Percentiles rank a stretch among this genome's conserved stretches.
These are phyloP conservation scores for Fraxinus xanthoxyloides DNA, from an alignment of 305 asterid species.

Conservation along the genomic window DNA sequence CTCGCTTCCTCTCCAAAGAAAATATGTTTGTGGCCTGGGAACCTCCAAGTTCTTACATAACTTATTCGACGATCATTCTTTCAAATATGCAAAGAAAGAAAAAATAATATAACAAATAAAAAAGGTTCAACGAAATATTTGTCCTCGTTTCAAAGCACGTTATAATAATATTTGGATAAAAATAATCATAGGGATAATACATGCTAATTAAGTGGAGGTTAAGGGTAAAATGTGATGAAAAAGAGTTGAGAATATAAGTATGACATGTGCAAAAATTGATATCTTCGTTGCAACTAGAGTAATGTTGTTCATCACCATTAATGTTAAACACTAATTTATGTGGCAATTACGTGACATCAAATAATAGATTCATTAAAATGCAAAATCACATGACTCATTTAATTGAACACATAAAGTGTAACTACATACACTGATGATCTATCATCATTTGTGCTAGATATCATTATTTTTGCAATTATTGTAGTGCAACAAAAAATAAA, in stretches of 20 bases:
- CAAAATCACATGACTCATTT: not conserved
- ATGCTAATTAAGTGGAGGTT: not conserved
- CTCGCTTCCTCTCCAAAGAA: not conserved
- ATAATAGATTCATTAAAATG: no score
- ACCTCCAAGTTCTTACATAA: not conserved
- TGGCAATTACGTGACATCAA: not conserved
- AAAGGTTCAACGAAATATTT: not conserved
- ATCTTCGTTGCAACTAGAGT: not conserved
- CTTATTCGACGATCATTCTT: not conserved
- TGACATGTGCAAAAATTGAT: not conserved
- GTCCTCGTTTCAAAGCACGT: not conserved
- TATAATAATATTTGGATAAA: not conserved
- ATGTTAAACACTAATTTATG: no score
- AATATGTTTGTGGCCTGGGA: not conserved
- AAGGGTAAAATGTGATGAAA: not conserved
- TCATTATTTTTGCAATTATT: no score
- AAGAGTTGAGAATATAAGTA: not conserved
- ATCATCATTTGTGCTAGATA: no score
- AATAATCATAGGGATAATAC: not conserved
- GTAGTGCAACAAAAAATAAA: no score
- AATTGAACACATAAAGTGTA: not conserved
- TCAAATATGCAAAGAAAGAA: not conserved
- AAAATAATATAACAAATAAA: not conserved
- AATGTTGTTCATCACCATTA: no score
- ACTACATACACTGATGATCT: no score